A percentile compares a stretch with the other conserved stretches of the same genome.
These are phyloP conservation scores for Solanum chacoense DNA, from an alignment of 305 asterid species.

Conservation along the genomic window DNA sequence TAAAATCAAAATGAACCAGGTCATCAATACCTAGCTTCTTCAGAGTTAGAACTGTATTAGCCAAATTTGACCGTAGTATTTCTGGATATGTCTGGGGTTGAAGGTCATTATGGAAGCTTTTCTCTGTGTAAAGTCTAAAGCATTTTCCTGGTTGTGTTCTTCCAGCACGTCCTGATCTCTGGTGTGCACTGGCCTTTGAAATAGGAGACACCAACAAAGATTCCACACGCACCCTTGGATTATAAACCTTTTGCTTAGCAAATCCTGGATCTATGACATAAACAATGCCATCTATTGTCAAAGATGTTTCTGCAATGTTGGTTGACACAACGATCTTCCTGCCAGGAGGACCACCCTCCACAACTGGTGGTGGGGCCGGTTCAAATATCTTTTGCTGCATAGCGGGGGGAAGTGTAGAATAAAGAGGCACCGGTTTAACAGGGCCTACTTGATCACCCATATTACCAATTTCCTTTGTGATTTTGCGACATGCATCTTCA, in stretches of 20 bases:
- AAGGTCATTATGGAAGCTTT: slow-evolving; percentile 76
- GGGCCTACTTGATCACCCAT: slow-evolving; percentile 94
- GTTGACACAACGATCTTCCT: slow-evolving; percentile 96
- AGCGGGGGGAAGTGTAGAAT: slow-evolving; percentile 93
- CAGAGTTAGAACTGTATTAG: slow-evolving; percentile 82
- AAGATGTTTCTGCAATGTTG: slow-evolving; percentile 91
- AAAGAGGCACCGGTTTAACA: slow-evolving; percentile 73
- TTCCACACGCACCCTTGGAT: slow-evolving; percentile 86
- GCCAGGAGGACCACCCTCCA: slow-evolving; percentile 89
- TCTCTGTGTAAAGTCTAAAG: slow-evolving; percentile 87
- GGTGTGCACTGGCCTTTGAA: slow-evolving; percentile 99
- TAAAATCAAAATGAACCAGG: slow-evolving; percentile 89
- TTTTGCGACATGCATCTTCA: slow-evolving; percentile 90
- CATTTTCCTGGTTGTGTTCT: slow-evolving; percentile 98
- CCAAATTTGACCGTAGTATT: slow-evolving; percentile 79
- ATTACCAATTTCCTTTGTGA: slow-evolving; percentile 64
- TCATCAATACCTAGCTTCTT: slow-evolving; percentile 89
- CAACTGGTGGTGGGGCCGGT: slow-evolving; percentile 81
- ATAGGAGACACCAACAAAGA: slow-evolving; percentile 96
- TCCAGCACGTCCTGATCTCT: slow-evolving; percentile 99
- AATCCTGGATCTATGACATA: slow-evolving; percentile 97
- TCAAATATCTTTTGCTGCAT: slow-evolving; percentile 98
- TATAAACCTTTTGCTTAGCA: slow-evolving; percentile 84
- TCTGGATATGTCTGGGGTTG: slow-evolving; percentile 95
- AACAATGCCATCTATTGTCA: slow-evolving; percentile 96